Conservation (phyloP, 2,329 filamentous ascomycete species). For the Claviceps paspali region DNA sequence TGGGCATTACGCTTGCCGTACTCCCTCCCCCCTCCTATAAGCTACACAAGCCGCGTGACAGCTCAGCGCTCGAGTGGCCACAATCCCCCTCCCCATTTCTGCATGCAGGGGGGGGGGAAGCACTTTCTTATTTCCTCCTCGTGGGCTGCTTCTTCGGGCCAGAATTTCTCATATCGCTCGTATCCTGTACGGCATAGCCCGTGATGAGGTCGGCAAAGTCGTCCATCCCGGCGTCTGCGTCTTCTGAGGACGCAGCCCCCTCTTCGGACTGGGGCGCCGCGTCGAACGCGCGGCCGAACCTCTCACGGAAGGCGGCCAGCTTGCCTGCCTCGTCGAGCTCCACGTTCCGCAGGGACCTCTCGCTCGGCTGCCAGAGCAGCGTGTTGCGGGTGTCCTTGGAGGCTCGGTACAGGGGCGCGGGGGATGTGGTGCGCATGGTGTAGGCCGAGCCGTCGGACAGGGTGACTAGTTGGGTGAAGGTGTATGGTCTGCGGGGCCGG, state of each 20-base stretch:
- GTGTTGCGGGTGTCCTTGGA: conserved; percentile 81
- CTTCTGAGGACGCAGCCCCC: conserved; percentile 16
- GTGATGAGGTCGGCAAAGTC: conserved; percentile 36
- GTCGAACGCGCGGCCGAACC: conserved; percentile 79
- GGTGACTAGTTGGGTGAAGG: conserved; percentile 91
- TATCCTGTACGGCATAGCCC: conserved; percentile 29
- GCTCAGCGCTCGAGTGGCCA: no score
- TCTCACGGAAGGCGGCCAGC: conserved; percentile 68
- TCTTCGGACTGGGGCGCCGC: conserved; percentile 23
- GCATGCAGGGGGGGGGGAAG: no score
- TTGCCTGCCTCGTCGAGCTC: conserved; percentile 92
- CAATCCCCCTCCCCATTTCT: no score
- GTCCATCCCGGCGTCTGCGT: conserved; percentile 11
- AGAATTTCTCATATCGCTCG: conserved; percentile 19
- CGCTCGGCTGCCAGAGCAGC: conserved; percentile 77
- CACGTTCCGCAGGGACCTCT: conserved; percentile 66
- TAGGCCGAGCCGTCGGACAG: conserved; percentile 83
- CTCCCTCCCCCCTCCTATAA: no score
- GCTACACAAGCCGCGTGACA: no score
- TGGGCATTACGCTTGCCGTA: no score
- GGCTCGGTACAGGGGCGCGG: conserved; percentile 41
- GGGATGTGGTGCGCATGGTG: conserved; percentile 63
- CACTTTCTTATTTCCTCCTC: conserved; percentile 33
- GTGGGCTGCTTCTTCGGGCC: conserved; percentile 27
- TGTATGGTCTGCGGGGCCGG: conserved; percentile 84